Conservation (phyloP, 1,284 basidiomycete genomes). For the Sanguinoderma infundibulare region DNA sequence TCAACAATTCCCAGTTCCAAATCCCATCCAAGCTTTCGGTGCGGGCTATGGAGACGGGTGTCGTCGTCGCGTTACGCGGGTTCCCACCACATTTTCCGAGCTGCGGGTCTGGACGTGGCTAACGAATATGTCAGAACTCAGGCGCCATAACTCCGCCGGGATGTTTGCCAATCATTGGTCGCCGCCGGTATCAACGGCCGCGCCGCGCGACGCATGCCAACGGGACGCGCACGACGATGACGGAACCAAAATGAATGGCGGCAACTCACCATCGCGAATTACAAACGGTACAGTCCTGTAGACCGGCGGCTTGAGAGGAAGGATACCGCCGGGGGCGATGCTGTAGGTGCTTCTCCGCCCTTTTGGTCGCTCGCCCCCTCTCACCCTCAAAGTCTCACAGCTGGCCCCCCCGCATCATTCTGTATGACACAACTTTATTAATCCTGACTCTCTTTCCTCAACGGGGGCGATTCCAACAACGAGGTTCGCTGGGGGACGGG, state of each 20-base stretch:
- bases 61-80: not conserved
- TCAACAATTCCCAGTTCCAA: not conserved
- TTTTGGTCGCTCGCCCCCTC: not conserved
- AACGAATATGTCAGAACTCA: not conserved
- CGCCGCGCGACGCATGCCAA: not conserved
- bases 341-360: conserved; percentile 15
- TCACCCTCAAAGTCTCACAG: not conserved
- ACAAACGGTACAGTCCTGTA: not conserved
- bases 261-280: not conserved
- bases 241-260: conserved; percentile 13
- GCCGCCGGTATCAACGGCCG: not conserved
- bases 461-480: not conserved
- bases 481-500: not conserved
- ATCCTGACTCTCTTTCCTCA: conserved; percentile 4
- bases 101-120: not conserved
- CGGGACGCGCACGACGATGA: not conserved
- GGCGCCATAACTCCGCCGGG: not conserved
- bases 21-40: not conserved
- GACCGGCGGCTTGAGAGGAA: not conserved
- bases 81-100: not conserved
- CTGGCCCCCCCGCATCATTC: conserved; percentile 8
- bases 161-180: not conserved
- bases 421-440: conserved; percentile 17
- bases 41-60: not conserved
- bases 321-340: conserved; percentile 23